These are phyloP conservation scores for Trichosporon ovoides DNA, from an alignment of 1,284 basidiomycete genomes.

Conservation along the genomic window DNA sequence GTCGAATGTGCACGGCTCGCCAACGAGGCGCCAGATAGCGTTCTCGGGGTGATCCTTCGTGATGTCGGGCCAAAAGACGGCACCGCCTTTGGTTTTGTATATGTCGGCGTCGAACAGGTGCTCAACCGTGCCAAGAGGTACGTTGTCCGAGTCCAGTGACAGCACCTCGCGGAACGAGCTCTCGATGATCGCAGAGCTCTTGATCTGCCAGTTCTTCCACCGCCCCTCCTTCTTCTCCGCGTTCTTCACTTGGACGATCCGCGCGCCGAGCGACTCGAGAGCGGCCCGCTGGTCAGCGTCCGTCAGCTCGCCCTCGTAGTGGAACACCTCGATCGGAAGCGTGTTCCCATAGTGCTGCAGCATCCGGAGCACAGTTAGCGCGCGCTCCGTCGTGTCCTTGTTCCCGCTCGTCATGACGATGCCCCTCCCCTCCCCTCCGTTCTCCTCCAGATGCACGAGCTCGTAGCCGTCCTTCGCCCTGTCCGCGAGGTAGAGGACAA, in stretches of 20 bases:
- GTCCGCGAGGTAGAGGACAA: conserved; percentile 42
- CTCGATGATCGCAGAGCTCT: conserved; percentile 50
- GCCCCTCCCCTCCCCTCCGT: conserved; percentile 7
- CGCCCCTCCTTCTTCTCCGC: conserved; percentile 32
- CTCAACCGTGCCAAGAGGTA: conserved; percentile 47
- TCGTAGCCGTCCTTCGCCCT: conserved; percentile 30
- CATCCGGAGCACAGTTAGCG: conserved; percentile 44
- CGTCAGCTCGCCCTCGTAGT: conserved; percentile 48
- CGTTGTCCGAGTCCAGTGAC: conserved; percentile 50
- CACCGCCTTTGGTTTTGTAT: conserved; percentile 44
- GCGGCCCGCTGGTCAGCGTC: conserved; percentile 30
- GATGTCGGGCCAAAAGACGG: conserved; percentile 53
- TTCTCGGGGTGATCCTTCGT: conserved; percentile 52
- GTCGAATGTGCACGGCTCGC: conserved; percentile 46
- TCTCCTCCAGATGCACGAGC: conserved; percentile 35
- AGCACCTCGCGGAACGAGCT: conserved; percentile 51
- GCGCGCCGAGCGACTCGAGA: conserved; percentile 44
- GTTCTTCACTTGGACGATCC: conserved; percentile 33
- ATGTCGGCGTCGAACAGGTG: conserved; percentile 47
- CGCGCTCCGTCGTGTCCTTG: conserved; percentile 48
- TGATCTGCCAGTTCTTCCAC: conserved; percentile 47
- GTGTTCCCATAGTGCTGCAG: conserved; percentile 39
- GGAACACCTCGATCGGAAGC: conserved; percentile 51
- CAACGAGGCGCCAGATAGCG: conserved; percentile 52
- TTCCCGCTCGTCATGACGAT: conserved; percentile 8